Percentiles rank a stretch among this genome's conserved stretches.
phyloP scores from a whole-genome alignment of 2,329 filamentous ascomycete species.

The Ceratocystis eucalypticola region DNA sequence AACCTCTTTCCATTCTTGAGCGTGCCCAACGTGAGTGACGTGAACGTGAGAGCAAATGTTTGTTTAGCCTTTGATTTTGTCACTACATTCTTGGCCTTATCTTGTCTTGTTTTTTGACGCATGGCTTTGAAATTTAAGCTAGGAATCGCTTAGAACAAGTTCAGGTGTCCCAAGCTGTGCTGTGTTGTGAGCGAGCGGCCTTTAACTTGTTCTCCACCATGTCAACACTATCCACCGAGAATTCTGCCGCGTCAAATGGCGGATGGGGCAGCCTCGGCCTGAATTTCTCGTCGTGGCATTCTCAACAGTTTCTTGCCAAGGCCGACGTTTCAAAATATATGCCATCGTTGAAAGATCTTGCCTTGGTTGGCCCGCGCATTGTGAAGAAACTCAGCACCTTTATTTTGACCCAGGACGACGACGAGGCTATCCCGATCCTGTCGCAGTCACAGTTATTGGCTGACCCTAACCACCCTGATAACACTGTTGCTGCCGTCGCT shows the following conservation, averaged over 20 bases:
- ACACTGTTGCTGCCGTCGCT: not conserved
- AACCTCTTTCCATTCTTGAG: not conserved
- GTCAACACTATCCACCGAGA: not conserved
- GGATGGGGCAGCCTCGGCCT: not conserved
- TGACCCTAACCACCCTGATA: not conserved
- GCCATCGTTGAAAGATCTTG: conserved; percentile 54
- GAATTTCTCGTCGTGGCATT: conserved; percentile 39
- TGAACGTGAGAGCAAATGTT: not conserved
- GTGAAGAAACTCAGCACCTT: conserved; percentile 55
- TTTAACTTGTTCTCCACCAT: conserved; percentile 1
- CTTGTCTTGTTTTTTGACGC: not conserved
- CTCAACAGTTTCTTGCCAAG: conserved; percentile 23
- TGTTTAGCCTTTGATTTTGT: not conserved
- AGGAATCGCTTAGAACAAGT: not conserved
- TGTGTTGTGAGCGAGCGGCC: not conserved
- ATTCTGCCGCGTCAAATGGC: conserved; percentile 1
- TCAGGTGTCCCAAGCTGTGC: not conserved
- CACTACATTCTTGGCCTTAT: not conserved
- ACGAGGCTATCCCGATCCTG: conserved; percentile 17
- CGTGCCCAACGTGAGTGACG: not conserved
- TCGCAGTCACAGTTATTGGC: conserved; percentile 10
- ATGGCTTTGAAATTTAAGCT: not conserved
- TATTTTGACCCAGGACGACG: conserved; percentile 28
- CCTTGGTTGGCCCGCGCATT: conserved; percentile 56
- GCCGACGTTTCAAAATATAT: conserved; percentile 46